phyloP scores from a whole-genome alignment of 1,284 basidiomycete genomes.

The Prillingera fragicola region DNA sequence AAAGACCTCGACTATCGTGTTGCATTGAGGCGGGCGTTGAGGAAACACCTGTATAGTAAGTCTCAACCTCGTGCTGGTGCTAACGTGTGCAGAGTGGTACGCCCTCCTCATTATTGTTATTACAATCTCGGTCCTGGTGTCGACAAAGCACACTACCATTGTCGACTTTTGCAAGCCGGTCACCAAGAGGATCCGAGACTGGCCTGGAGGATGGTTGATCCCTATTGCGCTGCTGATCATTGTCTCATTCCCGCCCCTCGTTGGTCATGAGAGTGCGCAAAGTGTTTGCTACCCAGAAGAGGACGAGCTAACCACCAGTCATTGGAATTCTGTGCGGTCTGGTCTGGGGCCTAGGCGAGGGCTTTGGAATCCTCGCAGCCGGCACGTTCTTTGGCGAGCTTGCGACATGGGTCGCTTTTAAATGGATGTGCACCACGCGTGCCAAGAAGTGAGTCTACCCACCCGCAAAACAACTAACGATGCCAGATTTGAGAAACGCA shows the following conservation, averaged over 20 bases:
- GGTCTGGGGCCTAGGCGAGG: slow-evolving; percentile 37
- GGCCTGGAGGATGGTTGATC: slow-evolving; percentile 43
- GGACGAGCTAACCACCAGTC: slow-evolving; percentile 16
- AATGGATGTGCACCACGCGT: slow-evolving; percentile 36
- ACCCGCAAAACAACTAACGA: not conserved
- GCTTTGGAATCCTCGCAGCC: slow-evolving; percentile 41
- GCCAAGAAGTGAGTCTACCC: slow-evolving; percentile 33
- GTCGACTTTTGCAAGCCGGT: slow-evolving; percentile 36
- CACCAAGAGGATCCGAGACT: slow-evolving; percentile 26
- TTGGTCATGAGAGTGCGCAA: slow-evolving; percentile 38
- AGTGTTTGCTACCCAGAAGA: not conserved
- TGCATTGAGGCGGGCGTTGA: slow-evolving; percentile 17
- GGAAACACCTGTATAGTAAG: slow-evolving; percentile 34
- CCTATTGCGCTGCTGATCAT: slow-evolving; percentile 34
- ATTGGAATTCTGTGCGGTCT: slow-evolving; percentile 41
- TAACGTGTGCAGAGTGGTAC: slow-evolving; percentile 39
- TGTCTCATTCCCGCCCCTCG: slow-evolving; percentile 35
- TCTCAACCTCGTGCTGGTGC: not conserved
- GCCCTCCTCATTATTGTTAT: slow-evolving; percentile 30
- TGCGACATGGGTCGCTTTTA: slow-evolving; percentile 41
- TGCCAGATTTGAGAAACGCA: slow-evolving; percentile 37
- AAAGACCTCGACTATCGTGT: slow-evolving; percentile 28
- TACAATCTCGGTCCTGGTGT: slow-evolving; percentile 32
- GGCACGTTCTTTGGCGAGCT: slow-evolving; percentile 45
- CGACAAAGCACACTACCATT: slow-evolving; percentile 35